Evolutionary conservation across 345 rosid genomes (phyloP).

Genomic region (Brassica napus): DNA sequence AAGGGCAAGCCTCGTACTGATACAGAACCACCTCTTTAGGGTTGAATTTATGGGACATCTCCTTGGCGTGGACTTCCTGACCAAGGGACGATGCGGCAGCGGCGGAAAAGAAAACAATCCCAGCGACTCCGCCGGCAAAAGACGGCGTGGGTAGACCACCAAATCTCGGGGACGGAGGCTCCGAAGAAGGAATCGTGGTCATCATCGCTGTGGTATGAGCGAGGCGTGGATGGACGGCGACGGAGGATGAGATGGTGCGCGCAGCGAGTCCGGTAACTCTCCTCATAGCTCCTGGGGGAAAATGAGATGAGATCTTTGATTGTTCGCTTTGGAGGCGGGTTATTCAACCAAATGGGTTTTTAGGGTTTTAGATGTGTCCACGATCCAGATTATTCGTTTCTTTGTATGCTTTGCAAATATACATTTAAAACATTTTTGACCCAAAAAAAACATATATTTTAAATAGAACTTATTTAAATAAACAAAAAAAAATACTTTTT

Average conservation of each 20-base stretch:
- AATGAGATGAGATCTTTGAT: not conserved
- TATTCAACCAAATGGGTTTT: slow-evolving; percentile 24
- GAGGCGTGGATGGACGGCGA: slow-evolving; percentile 41
- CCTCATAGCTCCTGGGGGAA: slow-evolving; percentile 46
- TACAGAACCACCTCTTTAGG: slow-evolving; percentile 78
- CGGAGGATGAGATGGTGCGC: slow-evolving; percentile 44
- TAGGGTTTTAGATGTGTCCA: slow-evolving; percentile 38
- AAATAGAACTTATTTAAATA: too few relatives aligned
- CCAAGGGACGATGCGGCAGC: slow-evolving; percentile 51
- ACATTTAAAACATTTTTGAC: too few relatives aligned
- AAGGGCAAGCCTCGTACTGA: slow-evolving; percentile 97
- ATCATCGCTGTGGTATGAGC: slow-evolving; percentile 44
- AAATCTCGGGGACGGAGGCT: slow-evolving; percentile 38
- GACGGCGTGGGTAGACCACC: slow-evolving; percentile 40
- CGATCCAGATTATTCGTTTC: slow-evolving; percentile 11
- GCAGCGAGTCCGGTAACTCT: slow-evolving; percentile 48
- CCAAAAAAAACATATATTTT: too few relatives aligned
- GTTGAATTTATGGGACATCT: slow-evolving; percentile 48
- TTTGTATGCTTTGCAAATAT: not conserved
- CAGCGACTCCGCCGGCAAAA: slow-evolving; percentile 44
- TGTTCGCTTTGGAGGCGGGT: not conserved
- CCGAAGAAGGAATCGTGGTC: slow-evolving; percentile 33
- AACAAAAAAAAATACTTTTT: too few relatives aligned
- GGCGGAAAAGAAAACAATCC: slow-evolving; percentile 53
- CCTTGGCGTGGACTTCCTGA: slow-evolving; percentile 71